Evolutionary conservation across 768 basidiomycete species (phyloP).

Genomic region (Mrakia gelida): DNA sequence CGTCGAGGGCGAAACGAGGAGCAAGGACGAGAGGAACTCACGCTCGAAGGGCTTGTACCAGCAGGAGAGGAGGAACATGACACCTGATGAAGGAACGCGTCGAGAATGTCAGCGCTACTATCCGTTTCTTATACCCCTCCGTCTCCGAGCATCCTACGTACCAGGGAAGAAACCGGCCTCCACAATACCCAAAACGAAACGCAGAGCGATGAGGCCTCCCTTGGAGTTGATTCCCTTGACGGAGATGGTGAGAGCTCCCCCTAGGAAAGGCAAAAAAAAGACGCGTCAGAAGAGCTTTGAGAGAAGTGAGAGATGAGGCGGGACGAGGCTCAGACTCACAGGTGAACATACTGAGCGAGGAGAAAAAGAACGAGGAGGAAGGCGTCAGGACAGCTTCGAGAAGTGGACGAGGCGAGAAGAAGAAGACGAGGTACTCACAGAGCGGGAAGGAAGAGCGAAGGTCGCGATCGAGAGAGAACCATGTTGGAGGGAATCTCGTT

Average conservation of each 20-base stretch:
- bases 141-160: too few species aligned
- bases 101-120: slow-evolving; percentile 25
- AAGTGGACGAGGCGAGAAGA: too few species aligned
- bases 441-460: slow-evolving; percentile 21
- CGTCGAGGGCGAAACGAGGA: too few species aligned
- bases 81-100: slow-evolving; percentile 16
- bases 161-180: slow-evolving; percentile 43
- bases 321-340: not conserved
- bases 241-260: not conserved
- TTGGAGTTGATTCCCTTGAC: not conserved
- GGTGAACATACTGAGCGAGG: not conserved
- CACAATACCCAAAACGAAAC: slow-evolving; percentile 38
- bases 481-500: slow-evolving; percentile 24
- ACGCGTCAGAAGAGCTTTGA: too few species aligned
- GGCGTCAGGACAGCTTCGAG: too few species aligned
- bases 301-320: not conserved
- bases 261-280: not conserved
- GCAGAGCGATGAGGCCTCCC: not conserved
- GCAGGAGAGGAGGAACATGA: not conserved
- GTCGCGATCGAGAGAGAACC: slow-evolving; percentile 29
- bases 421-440: too few species aligned
- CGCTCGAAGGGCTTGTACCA: slow-evolving; percentile 37
- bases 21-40: too few species aligned
- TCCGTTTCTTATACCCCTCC: too few species aligned
- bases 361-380: too few species aligned